Base-by-base conservation (phyloP, 805 yeast genomes). In the Spathaspora girioi region DNA sequence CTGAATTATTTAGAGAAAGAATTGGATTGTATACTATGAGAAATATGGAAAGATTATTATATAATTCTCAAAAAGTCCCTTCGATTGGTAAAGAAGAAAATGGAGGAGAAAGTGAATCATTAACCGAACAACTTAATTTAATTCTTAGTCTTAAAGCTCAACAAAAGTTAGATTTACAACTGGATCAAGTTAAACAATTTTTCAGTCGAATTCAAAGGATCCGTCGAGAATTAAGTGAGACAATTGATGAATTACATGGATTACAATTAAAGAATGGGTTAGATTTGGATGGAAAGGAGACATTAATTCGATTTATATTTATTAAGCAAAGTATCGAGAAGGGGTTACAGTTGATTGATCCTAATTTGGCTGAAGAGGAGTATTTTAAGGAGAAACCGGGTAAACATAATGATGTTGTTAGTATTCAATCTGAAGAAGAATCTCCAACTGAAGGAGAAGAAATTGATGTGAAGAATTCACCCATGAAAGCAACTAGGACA, bases 21-120 rank as follows among this genome's bases (percentile, higher is more conserved):
- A 80, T 91, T 52, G 94, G 96, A 1, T 76, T 88, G 43, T 84
- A 87, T 58, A 80, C 94, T 46, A 84, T 92, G 85, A 80, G 86
- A 59, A 92, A 92, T 65, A 85, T 91, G 86, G 90, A 86, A 58
- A 58, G 70, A 19, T 73, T 78, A 48, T 68, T 85, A 50, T 75
- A 77, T 51, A 65, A 62, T 42, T 55, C 70, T 70, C 87, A 79
- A 38, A 67, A 63, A 40, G 49, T 48, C 3, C 40, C 47, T 17
- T n/a, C 47, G 8, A 20, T 40, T n/a, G 43, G 49, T 11, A 41
- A 51, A 19, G 51, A 44, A 10, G 20, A 45, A 2, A 52, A 53
- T 9, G 54, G 57, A 6, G 19, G 48, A 12, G 53, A 23, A 23
- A 23, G 6, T 23, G 26, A 50, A 23, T 54, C 62, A 3, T 56